Evolutionary conservation across 106 monocot species (phyloP), one percentile per base, ranked within the genome.

Genomic region (Iris macrosiphon): DNA sequence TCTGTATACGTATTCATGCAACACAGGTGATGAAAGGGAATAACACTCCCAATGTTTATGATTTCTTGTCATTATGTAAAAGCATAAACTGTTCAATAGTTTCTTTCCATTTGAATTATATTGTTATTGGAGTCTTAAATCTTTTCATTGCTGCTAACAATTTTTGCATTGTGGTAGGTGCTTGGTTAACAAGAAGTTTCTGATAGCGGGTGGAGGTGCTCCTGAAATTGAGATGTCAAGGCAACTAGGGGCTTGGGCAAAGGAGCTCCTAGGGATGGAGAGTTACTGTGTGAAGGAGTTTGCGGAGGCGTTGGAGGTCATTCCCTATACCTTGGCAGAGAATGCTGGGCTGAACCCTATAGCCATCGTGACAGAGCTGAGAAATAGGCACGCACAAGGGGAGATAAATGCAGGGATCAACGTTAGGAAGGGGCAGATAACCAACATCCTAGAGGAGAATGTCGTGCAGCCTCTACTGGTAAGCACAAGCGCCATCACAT

Each of bases 121-220:
- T n/a, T n/a, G n/a, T n/a, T n/a, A n/a, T n/a, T n/a, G n/a, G n/a
- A n/a, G n/a, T n/a, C n/a, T n/a, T n/a, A n/a, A n/a, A n/a, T n/a
- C n/a, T n/a, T n/a, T n/a, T n/a, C n/a, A n/a, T n/a, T n/a, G n/a
- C n/a, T n/a, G n/a, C n/a, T n/a, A n/a, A n/a, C n/a, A n/a, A n/a
- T 6, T 8, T 25, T 30, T 23, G 3, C 45, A n/a, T 9, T 27
- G 33, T 69, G n/a, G 10, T 66, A 96, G 98, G 59, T 98, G 98
- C 40, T 70, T 98, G 75, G 83, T 98, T 5, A 91, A 87, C 61
- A 91, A 91, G 70, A 87, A 65, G 57, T 98, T 67, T 49, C 49
- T 98, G 31, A 98, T 98, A 58, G 98, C 91, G 20, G 98, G 98
- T 31, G 98, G 98, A 7, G 98, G 98, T 52, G 98, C 98, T 23